Base-by-base conservation (phyloP, 2,329 filamentous ascomycete species). In the Magnaporthiopsis rhizophila region DNA sequence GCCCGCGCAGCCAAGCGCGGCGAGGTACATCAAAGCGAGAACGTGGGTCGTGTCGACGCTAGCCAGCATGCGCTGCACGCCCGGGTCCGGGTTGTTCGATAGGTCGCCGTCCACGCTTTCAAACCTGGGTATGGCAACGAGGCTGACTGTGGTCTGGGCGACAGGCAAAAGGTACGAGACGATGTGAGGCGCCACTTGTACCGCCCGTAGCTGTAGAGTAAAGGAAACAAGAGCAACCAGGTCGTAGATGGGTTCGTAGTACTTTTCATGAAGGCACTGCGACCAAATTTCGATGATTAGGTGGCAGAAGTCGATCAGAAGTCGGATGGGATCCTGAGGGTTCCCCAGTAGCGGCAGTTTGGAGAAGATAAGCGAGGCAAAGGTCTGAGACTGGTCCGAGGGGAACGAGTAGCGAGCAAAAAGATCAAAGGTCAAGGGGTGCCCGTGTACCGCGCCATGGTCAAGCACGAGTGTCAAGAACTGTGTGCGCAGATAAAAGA, bases 341-440 rank as follows among this genome's bases (percentile, higher is more conserved):
- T 75, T 79, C 62, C 83, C 83, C 66, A 87, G 80, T 7, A 79
- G 72, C 0, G 88, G 84, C n/a, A 94, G 75, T 59, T 83, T 83
- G 67, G 90, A 86, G 63, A 91, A 83, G 36, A 93, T 83, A 28
- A 87, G 79, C 3, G 89, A 85, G 0, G 89, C 85, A 8, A 93
- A 79, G 0, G 86, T 88, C 59, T 81, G 81, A 0, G 76, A 73
- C 1, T 83, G 81, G n/a, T 85, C 78, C 0, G 89, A 89, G 1
- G 89, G 87, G 63, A 91, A 87, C 4, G 79, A 73, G 72, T 87
- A 86, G 60, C 83, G 84, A 9, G 87, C 82, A 21, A 94, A 78
- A 2, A 83, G 80, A 69, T 94, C 89, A 59, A 94, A 83, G 0
- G 86, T 87, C 21, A 88, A 81, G 3, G 86, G 81, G 58, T 84